Evolutionary conservation across 2,329 filamentous ascomycete species (phyloP), one percentile per base, ranked within the genome.

Genomic region (Verticillium albo-atrum): DNA sequence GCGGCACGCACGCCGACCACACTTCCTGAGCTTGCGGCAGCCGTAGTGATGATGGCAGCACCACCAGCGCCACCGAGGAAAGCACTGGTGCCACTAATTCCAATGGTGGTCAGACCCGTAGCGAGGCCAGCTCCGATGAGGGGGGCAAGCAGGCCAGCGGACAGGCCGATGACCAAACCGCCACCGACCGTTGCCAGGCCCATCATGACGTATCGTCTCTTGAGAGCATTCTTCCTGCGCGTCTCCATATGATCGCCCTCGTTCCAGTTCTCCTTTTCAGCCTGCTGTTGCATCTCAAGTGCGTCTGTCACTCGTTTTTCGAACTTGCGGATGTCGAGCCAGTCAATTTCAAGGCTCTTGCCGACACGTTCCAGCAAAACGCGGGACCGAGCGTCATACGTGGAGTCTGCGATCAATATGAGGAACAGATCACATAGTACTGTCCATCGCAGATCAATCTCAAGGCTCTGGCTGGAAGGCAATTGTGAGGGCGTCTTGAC

Each of bases 261-360:
- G 65, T 97, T 96, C 95, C 95, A 99, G 64, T 94, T 97, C 75
- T 99, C 95, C 68, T 94, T 96, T 63, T 92, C 90, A 6, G 92
- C 91, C 54, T 90, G 88, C 73, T 98, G 92, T 75, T 98, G 94
- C 92, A 99, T 97, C 74, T 99, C 95, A 25, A 99, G 79, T 1
- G 95, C 92, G 74, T 99, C 95, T 7, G 95, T 97, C 6, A 99
- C 92, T 57, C 92, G 89, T 77, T 97, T 98, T 76, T 99, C 95
- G 69, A 99, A 99, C 42, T 92, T 88, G 74, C 92, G 96, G 60
- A 98, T 96, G 65, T 99, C 95, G 58, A 96, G 80, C 92, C 91
- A 96, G 14, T 89, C 83, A 7, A 99, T 88, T 50, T 90, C 87
- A 66, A 99, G 83, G 62, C 89, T 89, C 57, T 85, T 82, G 35